Evolutionary conservation across 805 yeast species (phyloP).

Genomic region (Maudiozyma saulgeensis): DNA sequence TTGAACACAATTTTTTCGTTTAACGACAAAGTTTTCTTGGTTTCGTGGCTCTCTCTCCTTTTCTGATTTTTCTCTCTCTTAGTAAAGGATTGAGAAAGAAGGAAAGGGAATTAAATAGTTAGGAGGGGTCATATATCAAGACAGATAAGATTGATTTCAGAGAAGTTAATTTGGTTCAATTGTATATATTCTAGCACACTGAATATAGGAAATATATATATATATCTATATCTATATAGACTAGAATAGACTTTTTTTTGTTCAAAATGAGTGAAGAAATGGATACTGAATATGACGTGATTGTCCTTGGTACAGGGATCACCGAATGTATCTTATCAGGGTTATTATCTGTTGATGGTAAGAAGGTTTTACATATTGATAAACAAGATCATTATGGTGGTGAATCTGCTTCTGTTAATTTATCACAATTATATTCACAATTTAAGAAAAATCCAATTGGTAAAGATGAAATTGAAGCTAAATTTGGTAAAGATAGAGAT

Average conservation of each 20-base stretch:
- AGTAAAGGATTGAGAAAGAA: too few species aligned
- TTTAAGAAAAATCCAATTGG: conserved; percentile 75
- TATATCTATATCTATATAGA: background rate
- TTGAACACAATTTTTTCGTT: too few species aligned
- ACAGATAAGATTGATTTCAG: too few species aligned
- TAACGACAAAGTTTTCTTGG: too few species aligned
- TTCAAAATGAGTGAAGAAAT: conserved; percentile 32
- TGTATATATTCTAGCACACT: too few species aligned
- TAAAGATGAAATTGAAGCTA: conserved; percentile 51
- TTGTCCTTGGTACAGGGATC: conserved; percentile 88
- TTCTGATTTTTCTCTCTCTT: too few species aligned
- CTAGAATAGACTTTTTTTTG: background rate
- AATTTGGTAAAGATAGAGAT: conserved; percentile 85
- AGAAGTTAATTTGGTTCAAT: too few species aligned
- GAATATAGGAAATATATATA: background rate
- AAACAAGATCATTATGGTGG: conserved; percentile 95
- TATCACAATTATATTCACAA: conserved; percentile 61
- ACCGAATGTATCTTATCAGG: conserved; percentile 96
- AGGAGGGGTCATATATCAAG: too few species aligned
- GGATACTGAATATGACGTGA: conserved; percentile 97
- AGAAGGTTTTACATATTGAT: conserved; percentile 93
- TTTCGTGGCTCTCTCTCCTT: too few species aligned
- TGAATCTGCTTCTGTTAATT: conserved; percentile 76
- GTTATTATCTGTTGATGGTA: conserved; percentile 90
- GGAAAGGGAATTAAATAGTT: too few species aligned